These are phyloP conservation scores for Moesziomyces aphidis DNA, from an alignment of 1,284 basidiomycete genomes.

Conservation along the genomic window DNA sequence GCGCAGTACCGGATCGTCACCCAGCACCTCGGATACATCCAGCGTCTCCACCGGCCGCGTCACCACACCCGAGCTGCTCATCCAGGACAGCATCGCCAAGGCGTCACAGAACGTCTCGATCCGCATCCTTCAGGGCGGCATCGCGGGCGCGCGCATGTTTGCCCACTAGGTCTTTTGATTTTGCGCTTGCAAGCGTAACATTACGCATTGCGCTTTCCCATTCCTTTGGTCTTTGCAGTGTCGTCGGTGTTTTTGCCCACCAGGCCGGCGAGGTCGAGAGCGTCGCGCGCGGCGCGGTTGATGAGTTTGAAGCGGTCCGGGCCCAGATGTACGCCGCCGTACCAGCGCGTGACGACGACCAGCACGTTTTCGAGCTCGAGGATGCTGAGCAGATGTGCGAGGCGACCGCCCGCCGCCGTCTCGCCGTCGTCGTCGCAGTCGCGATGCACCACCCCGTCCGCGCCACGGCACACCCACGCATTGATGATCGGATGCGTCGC, in stretches of 20 bases:
- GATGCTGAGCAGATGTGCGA: conserved; percentile 66
- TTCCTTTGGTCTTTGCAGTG: conserved; percentile 10
- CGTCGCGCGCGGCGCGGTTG: conserved; percentile 61
- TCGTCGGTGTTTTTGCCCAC: conserved; percentile 32
- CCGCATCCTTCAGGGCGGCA: conserved; percentile 14
- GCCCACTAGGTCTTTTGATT: conserved; percentile 1
- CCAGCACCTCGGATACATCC: conserved; percentile 8
- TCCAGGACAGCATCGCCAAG: conserved; percentile 18
- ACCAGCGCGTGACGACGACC: conserved; percentile 66
- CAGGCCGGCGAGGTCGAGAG: conserved; percentile 56
- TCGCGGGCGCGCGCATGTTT: conserved; percentile 22
- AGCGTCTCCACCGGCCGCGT: conserved; percentile 16
- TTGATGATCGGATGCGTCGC: conserved; percentile 67
- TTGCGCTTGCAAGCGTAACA: not conserved
- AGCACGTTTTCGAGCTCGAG: conserved; percentile 60
- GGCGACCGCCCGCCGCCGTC: conserved; percentile 65
- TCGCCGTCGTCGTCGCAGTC: conserved; percentile 68
- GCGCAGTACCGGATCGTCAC: not conserved
- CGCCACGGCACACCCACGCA: conserved; percentile 64
- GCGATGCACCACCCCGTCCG: conserved; percentile 58
- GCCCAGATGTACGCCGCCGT: conserved; percentile 62
- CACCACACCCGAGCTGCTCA: conserved; percentile 18
- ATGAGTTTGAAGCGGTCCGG: conserved; percentile 66
- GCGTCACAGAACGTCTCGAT: conserved; percentile 23
- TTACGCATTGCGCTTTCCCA: conserved; percentile 28